Percentiles rank a stretch among this genome's conserved stretches.
These are phyloP conservation scores for Penstemon barbatus DNA, from an alignment of 257 asterid genomes.

Conservation along the genomic window DNA sequence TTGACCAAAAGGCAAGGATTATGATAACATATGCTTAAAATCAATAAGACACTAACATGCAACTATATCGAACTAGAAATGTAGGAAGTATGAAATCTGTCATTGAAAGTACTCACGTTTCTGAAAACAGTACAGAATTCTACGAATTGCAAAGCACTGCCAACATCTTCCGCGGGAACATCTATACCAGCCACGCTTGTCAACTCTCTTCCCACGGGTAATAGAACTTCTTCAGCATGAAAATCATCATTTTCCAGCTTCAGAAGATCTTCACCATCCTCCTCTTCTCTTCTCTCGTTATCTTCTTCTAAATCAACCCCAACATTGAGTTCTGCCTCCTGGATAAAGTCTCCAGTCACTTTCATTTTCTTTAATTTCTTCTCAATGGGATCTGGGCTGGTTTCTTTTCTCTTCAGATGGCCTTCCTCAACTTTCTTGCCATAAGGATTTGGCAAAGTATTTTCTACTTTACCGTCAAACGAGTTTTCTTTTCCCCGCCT, in stretches of 20 bases:
- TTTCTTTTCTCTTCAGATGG: slow-evolving; percentile 25
- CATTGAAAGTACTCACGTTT: too few species aligned
- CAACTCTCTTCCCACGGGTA: slow-evolving; percentile 67
- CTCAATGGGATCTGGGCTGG: slow-evolving; percentile 27
- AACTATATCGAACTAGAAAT: too few species aligned
- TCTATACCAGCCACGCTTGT: slow-evolving; percentile 49
- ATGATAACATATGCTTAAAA: too few species aligned
- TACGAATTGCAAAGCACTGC: slow-evolving; percentile 74
- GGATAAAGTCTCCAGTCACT: too few species aligned
- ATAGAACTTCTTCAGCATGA: slow-evolving; percentile 26
- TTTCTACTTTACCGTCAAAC: slow-evolving; percentile 42
- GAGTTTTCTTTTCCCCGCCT: slow-evolving; percentile 61
- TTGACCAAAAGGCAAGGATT: too few species aligned
- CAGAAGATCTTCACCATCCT: slow-evolving; percentile 5
- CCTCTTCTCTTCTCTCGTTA: slow-evolving; percentile 34
- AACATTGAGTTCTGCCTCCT: too few species aligned
- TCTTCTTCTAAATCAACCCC: too few species aligned
- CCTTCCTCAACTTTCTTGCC: slow-evolving; percentile 37
- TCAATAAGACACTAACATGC: too few species aligned
- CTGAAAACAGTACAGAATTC: slow-evolving; percentile 81
- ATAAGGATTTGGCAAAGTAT: slow-evolving; percentile 31
- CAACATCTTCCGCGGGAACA: slow-evolving; percentile 51
- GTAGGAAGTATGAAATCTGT: too few species aligned
- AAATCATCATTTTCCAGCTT: slow-evolving; percentile 20
- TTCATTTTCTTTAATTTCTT: slow-evolving; percentile 35